Percentiles rank a stretch among this genome's conserved stretches.
phyloP scores from a whole-genome alignment of 2,329 filamentous ascomycete genomes.

The Fusarium pseudoanthophilum region DNA sequence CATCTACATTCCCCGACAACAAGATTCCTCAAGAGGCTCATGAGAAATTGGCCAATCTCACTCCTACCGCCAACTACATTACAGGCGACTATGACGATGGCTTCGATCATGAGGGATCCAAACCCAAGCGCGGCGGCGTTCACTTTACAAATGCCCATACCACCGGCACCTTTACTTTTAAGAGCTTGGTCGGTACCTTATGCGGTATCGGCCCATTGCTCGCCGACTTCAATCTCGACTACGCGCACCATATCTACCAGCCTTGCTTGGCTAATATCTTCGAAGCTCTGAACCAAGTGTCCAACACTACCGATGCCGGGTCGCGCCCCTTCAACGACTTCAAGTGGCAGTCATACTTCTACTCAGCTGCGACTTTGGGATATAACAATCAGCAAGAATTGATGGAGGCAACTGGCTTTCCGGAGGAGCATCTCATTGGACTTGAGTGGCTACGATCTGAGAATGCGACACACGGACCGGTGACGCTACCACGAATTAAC shows the following conservation, averaged over 20 bases:
- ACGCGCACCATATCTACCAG: slow-evolving; percentile 55
- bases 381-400: slow-evolving; percentile 50
- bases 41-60: slow-evolving; percentile 43
- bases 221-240: slow-evolving; percentile 56
- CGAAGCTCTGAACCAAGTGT: slow-evolving; percentile 48
- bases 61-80: slow-evolving; percentile 49
- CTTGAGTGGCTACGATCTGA: slow-evolving; percentile 47
- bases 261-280: slow-evolving; percentile 56
- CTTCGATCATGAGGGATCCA: slow-evolving; percentile 39
- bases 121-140: slow-evolving; percentile 50
- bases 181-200: slow-evolving; percentile 55
- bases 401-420: slow-evolving; percentile 45
- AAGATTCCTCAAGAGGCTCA: slow-evolving; percentile 48
- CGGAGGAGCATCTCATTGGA: slow-evolving; percentile 40
- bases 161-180: slow-evolving; percentile 56
- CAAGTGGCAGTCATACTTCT: slow-evolving; percentile 48
- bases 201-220: slow-evolving; percentile 56
- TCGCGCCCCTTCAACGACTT: slow-evolving; percentile 22
- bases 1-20: slow-evolving; percentile 45
- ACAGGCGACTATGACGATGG: slow-evolving; percentile 52
- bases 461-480: slow-evolving; percentile 45
- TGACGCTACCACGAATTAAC: slow-evolving; percentile 47
- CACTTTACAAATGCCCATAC: slow-evolving; percentile 55
- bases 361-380: slow-evolving; percentile 47
- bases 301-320: not conserved